phyloP scores from a whole-genome alignment of 495 filamentous ascomycete species.

The Xylaria telfairii region DNA sequence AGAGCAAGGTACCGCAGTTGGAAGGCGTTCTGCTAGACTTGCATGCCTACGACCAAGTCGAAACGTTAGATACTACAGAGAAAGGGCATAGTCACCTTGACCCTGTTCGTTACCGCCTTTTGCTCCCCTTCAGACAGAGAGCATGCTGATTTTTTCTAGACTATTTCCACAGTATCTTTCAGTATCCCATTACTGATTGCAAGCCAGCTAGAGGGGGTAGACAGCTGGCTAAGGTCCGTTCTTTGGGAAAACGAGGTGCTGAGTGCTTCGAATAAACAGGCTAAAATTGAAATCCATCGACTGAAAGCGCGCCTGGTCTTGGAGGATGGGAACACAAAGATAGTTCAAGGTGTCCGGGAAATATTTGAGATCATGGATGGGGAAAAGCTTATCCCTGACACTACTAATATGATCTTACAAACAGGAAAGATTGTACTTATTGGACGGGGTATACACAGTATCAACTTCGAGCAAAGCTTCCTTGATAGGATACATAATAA shows the following conservation, averaged over 20 bases:
- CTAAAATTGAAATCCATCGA: conserved; percentile 77
- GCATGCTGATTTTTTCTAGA: conserved; percentile 55
- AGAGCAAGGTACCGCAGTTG: conserved; percentile 78
- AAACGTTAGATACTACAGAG: conserved; percentile 65
- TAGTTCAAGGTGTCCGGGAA: conserved; percentile 92
- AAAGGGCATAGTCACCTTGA: conserved; percentile 85
- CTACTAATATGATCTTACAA: conserved; percentile 18
- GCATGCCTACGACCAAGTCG: conserved; percentile 88
- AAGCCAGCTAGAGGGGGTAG: conserved; percentile 63
- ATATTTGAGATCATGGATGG: conserved; percentile 88
- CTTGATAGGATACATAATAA: conserved; percentile 30
- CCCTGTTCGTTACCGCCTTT: conserved; percentile 51
- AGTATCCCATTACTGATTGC: conserved; percentile 61
- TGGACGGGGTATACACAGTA: conserved; percentile 66
- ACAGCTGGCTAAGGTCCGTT: conserved; percentile 81
- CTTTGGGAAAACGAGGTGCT: conserved; percentile 83
- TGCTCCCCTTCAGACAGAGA: conserved; percentile 1
- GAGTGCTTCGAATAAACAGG: conserved; percentile 24
- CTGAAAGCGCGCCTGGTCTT: conserved; percentile 77
- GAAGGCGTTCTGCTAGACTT: conserved; percentile 87
- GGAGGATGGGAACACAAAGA: conserved; percentile 65
- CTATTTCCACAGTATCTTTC: conserved; percentile 85
- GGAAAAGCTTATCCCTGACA: conserved; percentile 37
- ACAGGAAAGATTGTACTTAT: conserved; percentile 82
- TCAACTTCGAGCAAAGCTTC: conserved; percentile 52